Base-by-base conservation (phyloP, 306 rosid genomes). In the Trifolium fragiferum region DNA sequence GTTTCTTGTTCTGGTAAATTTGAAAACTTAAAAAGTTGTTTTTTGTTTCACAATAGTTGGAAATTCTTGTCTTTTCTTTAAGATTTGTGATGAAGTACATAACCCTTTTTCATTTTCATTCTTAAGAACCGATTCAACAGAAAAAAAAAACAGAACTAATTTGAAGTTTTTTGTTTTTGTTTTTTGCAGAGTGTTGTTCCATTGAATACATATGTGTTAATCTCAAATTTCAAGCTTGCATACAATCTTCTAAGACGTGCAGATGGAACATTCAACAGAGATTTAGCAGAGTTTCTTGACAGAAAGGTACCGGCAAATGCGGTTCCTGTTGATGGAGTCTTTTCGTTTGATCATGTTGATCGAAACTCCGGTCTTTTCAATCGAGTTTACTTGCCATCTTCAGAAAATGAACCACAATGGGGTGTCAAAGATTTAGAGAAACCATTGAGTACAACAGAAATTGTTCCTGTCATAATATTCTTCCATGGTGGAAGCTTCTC, bases 401-500 rank as follows among this genome's bases (percentile, higher is more conserved):
- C 40, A 0, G 82, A 54, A 25, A 76, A 60, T 11, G 84, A 83
- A 44, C 10, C 88, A 62, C 85, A 54, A 3, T 88, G 90, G 88
- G 85, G 87, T 32, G 59, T 78, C 2, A 58, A 38, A 19, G 86
- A 89, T 64, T 88, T 90, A 0, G 90, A 83, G n/a, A 87, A 47
- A 63, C 96, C 98, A 11, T 58, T 92, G 47, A 90, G 91, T 73
- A 72, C 82, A 11, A 81, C 91, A 7, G 66, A 85, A 53, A 65
- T 88, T 27, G 91, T 92, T 9, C 98, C 98, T 0, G 98, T 92
- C 7, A 89, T 92, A 59, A 23, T 92, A 2, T 92, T 88, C 84
- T 92, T 92, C 82, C 98, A 92, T 19, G 98, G 98, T 8, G 98
- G 98, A 68, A 92, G 98, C 62, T 92, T 92, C 89, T 83, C 89